Evolutionary conservation across 768 basidiomycete species (phyloP).

Genomic region (Sarcodon sp.): DNA sequence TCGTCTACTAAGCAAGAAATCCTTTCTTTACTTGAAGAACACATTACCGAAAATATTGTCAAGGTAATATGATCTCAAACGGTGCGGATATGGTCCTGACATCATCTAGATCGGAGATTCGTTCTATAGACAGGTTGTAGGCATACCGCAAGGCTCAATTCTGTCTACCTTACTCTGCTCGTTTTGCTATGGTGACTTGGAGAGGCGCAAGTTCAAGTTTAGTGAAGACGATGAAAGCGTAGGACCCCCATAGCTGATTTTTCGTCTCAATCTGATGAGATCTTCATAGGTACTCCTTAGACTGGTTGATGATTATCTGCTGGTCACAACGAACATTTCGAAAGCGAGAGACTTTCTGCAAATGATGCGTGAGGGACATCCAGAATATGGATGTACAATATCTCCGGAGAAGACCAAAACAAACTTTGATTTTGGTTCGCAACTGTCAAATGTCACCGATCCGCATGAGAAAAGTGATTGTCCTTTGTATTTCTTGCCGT

Average conservation of each 20-base stretch:
- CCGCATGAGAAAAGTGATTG: slow-evolving; percentile 27
- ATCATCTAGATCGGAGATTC: slow-evolving; percentile 53
- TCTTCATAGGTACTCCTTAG: slow-evolving; percentile 61
- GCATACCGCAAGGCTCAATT: slow-evolving; percentile 97
- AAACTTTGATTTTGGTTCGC: slow-evolving; percentile 61
- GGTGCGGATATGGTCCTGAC: not conserved
- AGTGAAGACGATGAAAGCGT: slow-evolving; percentile 51
- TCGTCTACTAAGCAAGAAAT: slow-evolving; percentile 32
- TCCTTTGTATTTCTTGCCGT: not conserved
- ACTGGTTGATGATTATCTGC: slow-evolving; percentile 91
- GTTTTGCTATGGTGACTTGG: slow-evolving; percentile 91
- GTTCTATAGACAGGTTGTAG: slow-evolving; percentile 81
- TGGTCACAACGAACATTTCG: slow-evolving; percentile 53
- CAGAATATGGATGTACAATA: slow-evolving; percentile 90
- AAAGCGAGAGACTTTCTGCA: slow-evolving; percentile 60
- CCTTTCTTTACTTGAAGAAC: slow-evolving; percentile 69
- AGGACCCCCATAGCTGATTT: slow-evolving; percentile 13
- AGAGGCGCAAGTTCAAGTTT: slow-evolving; percentile 42
- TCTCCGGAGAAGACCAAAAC: slow-evolving; percentile 80
- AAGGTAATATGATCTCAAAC: slow-evolving; percentile 34
- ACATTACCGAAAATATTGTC: slow-evolving; percentile 87
- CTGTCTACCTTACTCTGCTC: slow-evolving; percentile 89
- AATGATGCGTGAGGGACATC: slow-evolving; percentile 72
- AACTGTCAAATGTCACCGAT: slow-evolving; percentile 40
- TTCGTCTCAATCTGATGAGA: not conserved